phyloP scores from a whole-genome alignment of 495 filamentous ascomycete genomes.

The Aspergillus egyptiacus region DNA sequence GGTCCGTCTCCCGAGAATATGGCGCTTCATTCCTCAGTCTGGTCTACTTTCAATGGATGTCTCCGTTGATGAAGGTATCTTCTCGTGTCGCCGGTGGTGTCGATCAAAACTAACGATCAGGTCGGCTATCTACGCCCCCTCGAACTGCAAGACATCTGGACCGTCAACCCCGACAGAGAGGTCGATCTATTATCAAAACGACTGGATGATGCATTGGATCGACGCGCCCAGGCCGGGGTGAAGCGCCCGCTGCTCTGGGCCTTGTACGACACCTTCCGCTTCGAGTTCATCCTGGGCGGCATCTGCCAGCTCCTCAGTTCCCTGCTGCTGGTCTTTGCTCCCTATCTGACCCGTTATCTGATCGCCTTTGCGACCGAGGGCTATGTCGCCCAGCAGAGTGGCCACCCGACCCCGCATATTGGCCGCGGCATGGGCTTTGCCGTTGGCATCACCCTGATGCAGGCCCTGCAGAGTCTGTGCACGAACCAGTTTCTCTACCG shows the following conservation, averaged over 20 bases:
- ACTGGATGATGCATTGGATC: conserved; percentile 60
- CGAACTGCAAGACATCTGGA: conserved; percentile 80
- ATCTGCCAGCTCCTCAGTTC: conserved; percentile 66
- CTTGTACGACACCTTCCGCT: conserved; percentile 79
- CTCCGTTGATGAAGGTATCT: conserved; percentile 48
- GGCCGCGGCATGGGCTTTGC: conserved; percentile 66
- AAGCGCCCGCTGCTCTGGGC: conserved; percentile 74
- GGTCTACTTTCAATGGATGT: conserved; percentile 57
- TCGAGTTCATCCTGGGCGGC: conserved; percentile 80
- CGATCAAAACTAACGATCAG: not conserved
- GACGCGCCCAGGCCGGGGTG: conserved; percentile 56
- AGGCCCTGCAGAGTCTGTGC: conserved; percentile 62
- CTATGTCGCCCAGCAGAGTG: conserved; percentile 50
- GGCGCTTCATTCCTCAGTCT: conserved; percentile 48
- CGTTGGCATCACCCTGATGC: conserved; percentile 71
- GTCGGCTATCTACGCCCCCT: conserved; percentile 76
- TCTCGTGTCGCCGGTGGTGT: not conserved
- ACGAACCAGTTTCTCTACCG: conserved; percentile 79
- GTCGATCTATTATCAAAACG: conserved; percentile 60
- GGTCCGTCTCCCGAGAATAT: conserved; percentile 47
- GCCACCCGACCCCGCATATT: conserved; percentile 51
- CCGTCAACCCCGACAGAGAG: conserved; percentile 73
- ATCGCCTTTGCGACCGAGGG: conserved; percentile 77
- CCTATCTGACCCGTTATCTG: conserved; percentile 66
- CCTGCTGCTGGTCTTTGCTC: conserved; percentile 66